A percentile compares a stretch with the other conserved stretches of the same genome.
Conservation (phyloP, 1,139 yeast species). For the Yamadazyma oceani region DNA sequence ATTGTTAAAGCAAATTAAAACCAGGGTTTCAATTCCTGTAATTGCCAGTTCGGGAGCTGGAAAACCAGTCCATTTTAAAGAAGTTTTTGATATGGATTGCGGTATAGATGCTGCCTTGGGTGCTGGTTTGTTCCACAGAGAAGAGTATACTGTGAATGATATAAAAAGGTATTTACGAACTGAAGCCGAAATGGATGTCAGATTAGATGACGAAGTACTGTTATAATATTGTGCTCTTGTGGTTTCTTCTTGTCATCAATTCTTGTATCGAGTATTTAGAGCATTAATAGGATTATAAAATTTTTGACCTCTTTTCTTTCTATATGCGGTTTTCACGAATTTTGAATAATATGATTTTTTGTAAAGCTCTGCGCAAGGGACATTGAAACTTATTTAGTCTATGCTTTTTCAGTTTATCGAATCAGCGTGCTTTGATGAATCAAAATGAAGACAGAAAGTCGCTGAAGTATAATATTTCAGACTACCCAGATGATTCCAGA, state of each 20-base stretch:
- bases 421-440: too few relatives aligned
- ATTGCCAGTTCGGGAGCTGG: slow-evolving; percentile 99
- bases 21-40: slow-evolving; percentile 80
- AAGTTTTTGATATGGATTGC: slow-evolving; percentile 74
- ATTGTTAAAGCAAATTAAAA: slow-evolving; percentile 72
- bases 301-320: too few relatives aligned
- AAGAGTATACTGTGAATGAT: slow-evolving; percentile 81
- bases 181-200: slow-evolving; percentile 34
- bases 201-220: slow-evolving; percentile 32
- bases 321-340: too few relatives aligned
- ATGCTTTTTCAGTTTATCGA: too few relatives aligned
- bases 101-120: slow-evolving; percentile 95
- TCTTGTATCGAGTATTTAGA: not conserved
- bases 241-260: not conserved
- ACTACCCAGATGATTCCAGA: too few relatives aligned
- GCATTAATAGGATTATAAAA: not conserved
- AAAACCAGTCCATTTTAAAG: slow-evolving; percentile 80
- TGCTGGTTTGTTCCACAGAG: slow-evolving; percentile 97
- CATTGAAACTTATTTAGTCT: too few relatives aligned
- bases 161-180: slow-evolving; percentile 64
- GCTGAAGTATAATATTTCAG: too few relatives aligned
- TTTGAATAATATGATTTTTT: too few relatives aligned
- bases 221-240: slow-evolving; percentile 15
- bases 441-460: too few relatives aligned
- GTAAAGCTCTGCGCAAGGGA: too few relatives aligned